A percentile compares a stretch with the other conserved stretches of the same genome.
Evolutionary conservation across 106 monocot genomes (phyloP).

Genomic region (Agapanthus africanus): DNA sequence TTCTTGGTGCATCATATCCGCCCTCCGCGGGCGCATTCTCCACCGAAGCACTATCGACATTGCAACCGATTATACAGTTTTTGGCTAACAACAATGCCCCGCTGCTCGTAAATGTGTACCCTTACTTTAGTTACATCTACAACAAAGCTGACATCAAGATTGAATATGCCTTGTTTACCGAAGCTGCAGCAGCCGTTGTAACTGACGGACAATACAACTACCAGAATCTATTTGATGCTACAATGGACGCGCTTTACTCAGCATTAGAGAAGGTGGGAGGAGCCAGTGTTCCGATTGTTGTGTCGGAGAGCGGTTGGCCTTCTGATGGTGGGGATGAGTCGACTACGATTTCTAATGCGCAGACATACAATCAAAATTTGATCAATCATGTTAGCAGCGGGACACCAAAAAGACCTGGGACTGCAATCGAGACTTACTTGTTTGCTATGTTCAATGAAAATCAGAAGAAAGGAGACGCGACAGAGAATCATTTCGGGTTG

Average conservation of each 20-base stretch:
- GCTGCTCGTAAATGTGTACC: too few species aligned
- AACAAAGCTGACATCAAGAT: too few species aligned
- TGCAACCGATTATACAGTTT: neutral
- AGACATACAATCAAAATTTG: too few species aligned
- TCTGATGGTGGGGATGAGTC: neutral
- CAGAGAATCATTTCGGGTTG: conserved; percentile 5
- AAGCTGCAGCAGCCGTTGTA: neutral
- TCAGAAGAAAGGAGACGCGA: conserved; percentile 3
- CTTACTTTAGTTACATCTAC: too few species aligned
- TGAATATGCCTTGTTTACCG: too few species aligned
- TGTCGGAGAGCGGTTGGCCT: conserved; percentile 13
- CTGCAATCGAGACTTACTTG: too few species aligned
- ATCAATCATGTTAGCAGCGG: too few species aligned
- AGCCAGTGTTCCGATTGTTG: neutral
- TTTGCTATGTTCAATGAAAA: too few species aligned
- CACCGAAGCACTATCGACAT: neutral
- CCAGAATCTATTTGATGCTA: conserved; percentile 10
- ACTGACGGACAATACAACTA: neutral
- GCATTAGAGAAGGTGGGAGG: conserved; percentile 7
- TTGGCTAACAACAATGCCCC: too few species aligned
- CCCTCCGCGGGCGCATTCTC: neutral
- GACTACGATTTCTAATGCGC: neutral
- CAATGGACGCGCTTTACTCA: conserved; percentile 1
- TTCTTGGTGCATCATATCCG: too few species aligned
- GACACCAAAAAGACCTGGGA: conserved; percentile 9